phyloP scores from a whole-genome alignment of 2,329 filamentous ascomycete species.

The Massarina eburnea region DNA sequence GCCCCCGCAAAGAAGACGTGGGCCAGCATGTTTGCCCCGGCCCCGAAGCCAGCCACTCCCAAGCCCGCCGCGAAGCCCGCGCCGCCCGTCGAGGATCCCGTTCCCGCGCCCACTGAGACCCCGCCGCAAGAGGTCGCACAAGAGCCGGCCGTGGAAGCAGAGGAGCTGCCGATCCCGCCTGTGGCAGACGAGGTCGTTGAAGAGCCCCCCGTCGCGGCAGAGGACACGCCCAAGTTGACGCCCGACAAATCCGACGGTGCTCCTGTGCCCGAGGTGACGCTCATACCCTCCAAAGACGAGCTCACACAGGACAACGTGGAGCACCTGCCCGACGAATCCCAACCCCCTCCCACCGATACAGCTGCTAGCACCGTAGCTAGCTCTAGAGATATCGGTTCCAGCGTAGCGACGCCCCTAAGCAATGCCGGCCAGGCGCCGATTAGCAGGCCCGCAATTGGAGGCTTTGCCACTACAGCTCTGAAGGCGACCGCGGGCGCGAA shows the following conservation, averaged over 20 bases:
- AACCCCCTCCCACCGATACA: conserved; percentile 76
- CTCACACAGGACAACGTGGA: conserved; percentile 92
- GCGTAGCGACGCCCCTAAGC: conserved; percentile 61
- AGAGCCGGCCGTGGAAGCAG: conserved; percentile 41
- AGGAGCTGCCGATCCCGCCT: conserved; percentile 44
- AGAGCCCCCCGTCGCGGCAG: conserved; percentile 29
- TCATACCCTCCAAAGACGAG: conserved; percentile 75
- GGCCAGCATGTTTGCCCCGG: conserved; percentile 55
- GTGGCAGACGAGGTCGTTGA: conserved; percentile 41
- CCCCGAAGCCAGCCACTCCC: conserved; percentile 46
- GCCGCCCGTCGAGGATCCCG: conserved; percentile 41
- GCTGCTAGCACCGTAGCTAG: conserved; percentile 87
- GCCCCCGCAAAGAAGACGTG: conserved; percentile 53
- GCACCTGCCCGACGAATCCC: conserved; percentile 79
- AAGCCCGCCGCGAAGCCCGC: conserved; percentile 40
- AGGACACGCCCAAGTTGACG: conserved; percentile 29
- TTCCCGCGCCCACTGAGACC: conserved; percentile 34
- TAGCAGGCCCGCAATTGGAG: conserved; percentile 65
- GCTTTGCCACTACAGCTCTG: conserved; percentile 77
- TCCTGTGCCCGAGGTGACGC: conserved; percentile 51
- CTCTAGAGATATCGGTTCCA: conserved; percentile 70
- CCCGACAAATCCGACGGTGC: conserved; percentile 49
- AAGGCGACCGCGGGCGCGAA: conserved; percentile 69
- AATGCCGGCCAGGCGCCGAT: conserved; percentile 55
- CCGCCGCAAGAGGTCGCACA: conserved; percentile 43